A percentile compares a stretch with the other conserved stretches of the same genome.
These are phyloP conservation scores for Trichocladium uniseriatum DNA, from an alignment of 495 filamentous ascomycete genomes.

Conservation along the genomic window DNA sequence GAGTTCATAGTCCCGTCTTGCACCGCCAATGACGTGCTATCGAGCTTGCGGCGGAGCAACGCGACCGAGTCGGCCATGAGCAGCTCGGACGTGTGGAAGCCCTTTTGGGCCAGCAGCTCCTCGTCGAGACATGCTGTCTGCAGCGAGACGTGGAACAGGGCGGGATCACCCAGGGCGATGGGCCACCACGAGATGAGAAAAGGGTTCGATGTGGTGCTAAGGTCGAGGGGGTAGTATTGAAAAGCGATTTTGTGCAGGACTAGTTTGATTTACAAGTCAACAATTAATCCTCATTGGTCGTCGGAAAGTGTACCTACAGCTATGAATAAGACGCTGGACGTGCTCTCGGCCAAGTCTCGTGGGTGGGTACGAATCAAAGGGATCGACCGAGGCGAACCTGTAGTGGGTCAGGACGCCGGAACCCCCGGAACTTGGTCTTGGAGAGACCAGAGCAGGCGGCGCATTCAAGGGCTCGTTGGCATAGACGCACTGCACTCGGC, in stretches of 20 bases:
- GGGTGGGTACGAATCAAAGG: constrained; percentile 43
- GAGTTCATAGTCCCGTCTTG: constrained; percentile 47
- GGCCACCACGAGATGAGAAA: constrained; percentile 49
- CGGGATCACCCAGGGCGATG: constrained; percentile 40
- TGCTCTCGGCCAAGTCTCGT: constrained; percentile 38
- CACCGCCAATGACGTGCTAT: constrained; percentile 34
- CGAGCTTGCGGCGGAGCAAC: constrained; percentile 37
- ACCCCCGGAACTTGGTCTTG: background rate
- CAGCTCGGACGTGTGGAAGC: constrained; percentile 39
- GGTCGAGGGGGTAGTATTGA: constrained; percentile 45
- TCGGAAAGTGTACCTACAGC: constrained; percentile 29
- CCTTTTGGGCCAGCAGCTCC: constrained; percentile 38
- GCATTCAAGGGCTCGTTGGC: constrained; percentile 38
- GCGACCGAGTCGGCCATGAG: constrained; percentile 45
- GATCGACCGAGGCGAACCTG: constrained; percentile 30
- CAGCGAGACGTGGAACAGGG: constrained; percentile 45
- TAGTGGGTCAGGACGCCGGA: background rate
- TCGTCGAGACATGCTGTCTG: constrained; percentile 47
- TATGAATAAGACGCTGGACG: constrained; percentile 42
- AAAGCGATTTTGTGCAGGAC: constrained; percentile 46
- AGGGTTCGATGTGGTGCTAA: constrained; percentile 39
- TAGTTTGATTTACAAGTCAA: constrained; percentile 22
- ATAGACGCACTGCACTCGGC: constrained; percentile 36
- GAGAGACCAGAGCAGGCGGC: too few species aligned
- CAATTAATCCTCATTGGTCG: background rate